These are phyloP conservation scores for Chrysoporthe deuterocubensis DNA, from an alignment of 2,329 filamentous ascomycete species.

Conservation along the genomic window DNA sequence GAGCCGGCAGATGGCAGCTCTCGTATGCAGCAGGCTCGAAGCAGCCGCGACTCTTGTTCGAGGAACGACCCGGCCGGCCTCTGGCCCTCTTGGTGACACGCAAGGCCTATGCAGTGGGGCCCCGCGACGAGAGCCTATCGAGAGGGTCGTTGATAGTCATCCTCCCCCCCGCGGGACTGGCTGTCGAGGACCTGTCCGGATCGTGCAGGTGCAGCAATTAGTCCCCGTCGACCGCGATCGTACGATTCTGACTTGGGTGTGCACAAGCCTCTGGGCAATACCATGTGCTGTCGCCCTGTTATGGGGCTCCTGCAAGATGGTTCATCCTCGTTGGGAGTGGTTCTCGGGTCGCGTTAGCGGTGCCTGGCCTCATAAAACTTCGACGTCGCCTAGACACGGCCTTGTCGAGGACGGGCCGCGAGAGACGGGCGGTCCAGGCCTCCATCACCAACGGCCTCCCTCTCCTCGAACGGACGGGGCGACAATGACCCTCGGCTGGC, in stretches of 20 bases:
- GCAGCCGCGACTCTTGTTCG: conserved; percentile 17
- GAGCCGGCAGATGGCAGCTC: conserved; percentile 26
- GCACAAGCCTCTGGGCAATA: conserved; percentile 1
- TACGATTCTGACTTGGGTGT: not conserved
- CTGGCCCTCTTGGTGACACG: too few relatives aligned
- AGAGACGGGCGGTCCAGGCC: not conserved
- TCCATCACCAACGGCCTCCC: not conserved
- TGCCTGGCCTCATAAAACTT: conserved; percentile 19
- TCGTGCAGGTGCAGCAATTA: conserved; percentile 2
- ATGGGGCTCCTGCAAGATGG: conserved; percentile 13
- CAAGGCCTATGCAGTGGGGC: too few relatives aligned
- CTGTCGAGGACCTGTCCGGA: not conserved
- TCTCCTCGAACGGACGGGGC: conserved; percentile 4
- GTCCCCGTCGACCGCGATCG: conserved; percentile 4
- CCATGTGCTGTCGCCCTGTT: conserved; percentile 1
- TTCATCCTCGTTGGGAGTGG: conserved; percentile 23
- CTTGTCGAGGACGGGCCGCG: not conserved
- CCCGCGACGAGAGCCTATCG: not conserved
- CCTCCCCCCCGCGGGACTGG: not conserved
- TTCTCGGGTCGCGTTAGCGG: conserved; percentile 7
- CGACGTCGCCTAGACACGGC: not conserved
- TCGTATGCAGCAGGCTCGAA: conserved; percentile 24
- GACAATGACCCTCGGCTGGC: conserved; percentile 28
- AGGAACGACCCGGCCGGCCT: not conserved
- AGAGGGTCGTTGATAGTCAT: not conserved